Base-by-base conservation (phyloP, 139 green algal genomes). In the Tetratostichococcus sp. region DNA sequence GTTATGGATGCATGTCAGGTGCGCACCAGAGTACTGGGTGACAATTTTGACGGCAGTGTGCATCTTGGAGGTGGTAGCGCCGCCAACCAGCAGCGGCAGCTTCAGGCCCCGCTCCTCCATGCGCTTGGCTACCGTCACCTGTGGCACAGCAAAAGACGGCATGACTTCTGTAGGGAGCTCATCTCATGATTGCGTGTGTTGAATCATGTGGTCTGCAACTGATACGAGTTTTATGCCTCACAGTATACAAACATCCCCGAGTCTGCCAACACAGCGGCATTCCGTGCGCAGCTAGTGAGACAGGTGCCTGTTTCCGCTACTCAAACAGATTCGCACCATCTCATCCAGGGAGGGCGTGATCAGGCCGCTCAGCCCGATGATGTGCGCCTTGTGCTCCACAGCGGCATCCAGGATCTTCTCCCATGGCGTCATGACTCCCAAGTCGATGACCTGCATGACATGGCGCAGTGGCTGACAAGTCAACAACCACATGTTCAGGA, bases 31-130 rank as follows among this genome's bases (percentile, higher is more conserved):
- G 89, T 97, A 99, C 68, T 89, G 85, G 2, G 95, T 93, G 23
- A 87, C 90, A 33, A 99, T 92, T 90, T 99, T 99, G 23, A 99
- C 95, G 0, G 95, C 95, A 0, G 95, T 99, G 90, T 99, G 95
- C 94, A 99, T 98, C 84, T 97, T 97, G 82, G 82, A 93, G 25
- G 95, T 99, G 30, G 95, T 99, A 42, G 95, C 95, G 14, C 95
- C 95, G 35, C 95, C 95, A 66, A 99, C 97, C 3, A 99, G 91
- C 62, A 99, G 81, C 4, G 95, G 95, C 32, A 90, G 83, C 66
- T 90, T 94, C 71, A 99, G 62, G 43, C 91, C 91, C 14, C 85
- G 80, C 76, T 97, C 91, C 86, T 99, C 89, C 93, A 98, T 97
- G 73, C 89, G 88, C 81, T 93, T 95, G 32, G 92, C 95, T 8